These are phyloP conservation scores for Cadophora sp. DNA, from an alignment of 2,329 filamentous ascomycete species.

Conservation along the genomic window DNA sequence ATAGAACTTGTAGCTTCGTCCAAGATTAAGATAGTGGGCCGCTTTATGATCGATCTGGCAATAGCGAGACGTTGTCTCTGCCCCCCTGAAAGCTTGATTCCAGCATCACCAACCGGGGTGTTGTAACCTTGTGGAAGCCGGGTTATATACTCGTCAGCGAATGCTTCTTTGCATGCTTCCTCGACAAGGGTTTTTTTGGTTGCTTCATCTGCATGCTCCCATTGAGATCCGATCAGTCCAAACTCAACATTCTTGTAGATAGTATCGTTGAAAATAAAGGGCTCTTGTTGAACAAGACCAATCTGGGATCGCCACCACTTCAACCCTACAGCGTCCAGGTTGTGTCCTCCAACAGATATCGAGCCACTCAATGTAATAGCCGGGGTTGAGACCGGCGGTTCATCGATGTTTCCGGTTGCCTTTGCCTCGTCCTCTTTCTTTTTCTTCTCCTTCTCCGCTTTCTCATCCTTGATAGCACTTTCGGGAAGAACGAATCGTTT, in stretches of 20 bases:
- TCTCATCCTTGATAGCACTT: conserved; percentile 54
- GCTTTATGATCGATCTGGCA: conserved; percentile 73
- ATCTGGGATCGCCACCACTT: conserved; percentile 68
- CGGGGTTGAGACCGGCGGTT: conserved; percentile 37
- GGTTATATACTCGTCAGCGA: conserved; percentile 73
- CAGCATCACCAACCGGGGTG: conserved; percentile 77
- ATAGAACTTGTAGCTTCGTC: conserved; percentile 70
- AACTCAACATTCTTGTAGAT: conserved; percentile 68
- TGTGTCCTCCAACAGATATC: conserved; percentile 60
- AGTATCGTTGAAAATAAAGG: conserved; percentile 71
- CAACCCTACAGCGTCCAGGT: conserved; percentile 64
- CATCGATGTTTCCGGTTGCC: conserved; percentile 10
- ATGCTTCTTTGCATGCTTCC: conserved; percentile 70
- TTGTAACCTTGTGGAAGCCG: conserved; percentile 72
- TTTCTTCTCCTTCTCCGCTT: conserved; percentile 49
- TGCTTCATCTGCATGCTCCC: conserved; percentile 60
- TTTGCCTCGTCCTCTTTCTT: conserved; percentile 42
- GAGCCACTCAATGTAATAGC: conserved; percentile 56
- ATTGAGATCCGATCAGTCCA: conserved; percentile 60
- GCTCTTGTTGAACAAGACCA: conserved; percentile 72
- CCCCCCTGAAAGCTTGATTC: conserved; percentile 75
- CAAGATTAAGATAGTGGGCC: conserved; percentile 72
- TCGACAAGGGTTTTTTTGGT: conserved; percentile 65
- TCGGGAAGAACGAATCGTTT: conserved; percentile 50
- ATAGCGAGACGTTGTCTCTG: conserved; percentile 68